Evolutionary conservation across 2,329 filamentous ascomycete species (phyloP), one percentile per base, ranked within the genome.

Genomic region (Paraphoma sp.): DNA sequence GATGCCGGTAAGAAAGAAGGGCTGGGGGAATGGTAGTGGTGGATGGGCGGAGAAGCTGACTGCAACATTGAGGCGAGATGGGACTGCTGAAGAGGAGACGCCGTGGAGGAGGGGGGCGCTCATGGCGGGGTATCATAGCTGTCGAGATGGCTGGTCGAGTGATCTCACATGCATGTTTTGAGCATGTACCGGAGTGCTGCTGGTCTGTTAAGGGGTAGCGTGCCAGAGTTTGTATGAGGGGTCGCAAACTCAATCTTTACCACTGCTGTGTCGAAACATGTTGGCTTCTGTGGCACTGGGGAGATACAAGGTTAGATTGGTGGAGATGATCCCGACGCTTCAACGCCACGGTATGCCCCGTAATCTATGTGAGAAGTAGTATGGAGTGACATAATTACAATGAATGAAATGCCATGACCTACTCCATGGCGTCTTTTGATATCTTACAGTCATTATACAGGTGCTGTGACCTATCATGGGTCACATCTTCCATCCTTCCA

Each of bases 401-500:
- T 57, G 43, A 54, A 53, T 53, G 30, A 50, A 40, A 29, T 17
- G 16, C 14, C 14, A 40, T 36, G 5, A 23, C 7, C 47, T 36
- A 36, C 7, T 3, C 33, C 14, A 10, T 36, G 9, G 33, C 9
- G 33, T 10, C 33, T 36, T 14, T 53, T 43, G 46, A 31, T 44
- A 54, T 60, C 43, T 6, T 59, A 59, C 57, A 60, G 16, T 18
- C 42, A 17, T 50, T 43, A 44, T 40, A 53, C 48, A 61, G 18
- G 5, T 41, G 16, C 10, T 2, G 5, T 16, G 12, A 48, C 8
- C 9, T 6, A 7, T 59, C 53, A 71, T 76, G 72, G 87, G 78
- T 86, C 86, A 74, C 87, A 89, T 54, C 86, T 79, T 17, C 87
- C 87, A 80, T 89, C 87, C 74, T 83, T 86, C 89, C 91, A 97